Evolutionary conservation across 371 early-diverging fungal species (phyloP).

Genomic region (Rhizopus microsporus): DNA sequence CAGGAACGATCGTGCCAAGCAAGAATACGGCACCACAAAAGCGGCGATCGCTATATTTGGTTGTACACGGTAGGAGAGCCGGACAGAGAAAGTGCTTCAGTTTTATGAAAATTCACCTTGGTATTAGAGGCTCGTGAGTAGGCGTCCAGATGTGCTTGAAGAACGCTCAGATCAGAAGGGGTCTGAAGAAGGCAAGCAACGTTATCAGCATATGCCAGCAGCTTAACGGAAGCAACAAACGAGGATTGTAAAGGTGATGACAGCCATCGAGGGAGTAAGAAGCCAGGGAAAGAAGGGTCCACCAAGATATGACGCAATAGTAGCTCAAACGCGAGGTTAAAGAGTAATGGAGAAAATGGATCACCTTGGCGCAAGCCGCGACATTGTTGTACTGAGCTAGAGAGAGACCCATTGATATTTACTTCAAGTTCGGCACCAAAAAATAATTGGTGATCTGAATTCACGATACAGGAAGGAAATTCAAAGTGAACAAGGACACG

Average conservation of each 20-base stretch:
- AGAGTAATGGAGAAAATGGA: constrained; percentile 29
- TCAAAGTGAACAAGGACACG: not conserved
- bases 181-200: constrained; percentile 16
- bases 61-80: constrained; percentile 4
- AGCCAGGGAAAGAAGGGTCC: not conserved
- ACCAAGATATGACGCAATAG: constrained; percentile 17
- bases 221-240: constrained; percentile 9
- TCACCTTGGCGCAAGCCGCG: constrained; percentile 32
- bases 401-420: constrained; percentile 15
- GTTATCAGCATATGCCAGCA: constrained; percentile 22
- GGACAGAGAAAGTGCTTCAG: constrained; percentile 20
- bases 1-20: constrained; percentile 27
- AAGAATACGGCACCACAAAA: not conserved
- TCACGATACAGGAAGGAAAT: constrained; percentile 8
- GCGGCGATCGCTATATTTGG: not conserved
- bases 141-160: constrained; percentile 6
- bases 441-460: not conserved
- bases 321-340: constrained; percentile 37
- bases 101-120: constrained; percentile 22
- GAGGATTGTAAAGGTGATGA: not conserved
- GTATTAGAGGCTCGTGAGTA: constrained; percentile 27
- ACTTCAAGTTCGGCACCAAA: not conserved
- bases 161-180: constrained; percentile 2
- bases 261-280: not conserved
- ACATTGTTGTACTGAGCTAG: constrained; percentile 9